These are phyloP conservation scores for Blechomonas ayalai DNA, from an alignment of 208 protist genomes.

Conservation along the genomic window DNA sequence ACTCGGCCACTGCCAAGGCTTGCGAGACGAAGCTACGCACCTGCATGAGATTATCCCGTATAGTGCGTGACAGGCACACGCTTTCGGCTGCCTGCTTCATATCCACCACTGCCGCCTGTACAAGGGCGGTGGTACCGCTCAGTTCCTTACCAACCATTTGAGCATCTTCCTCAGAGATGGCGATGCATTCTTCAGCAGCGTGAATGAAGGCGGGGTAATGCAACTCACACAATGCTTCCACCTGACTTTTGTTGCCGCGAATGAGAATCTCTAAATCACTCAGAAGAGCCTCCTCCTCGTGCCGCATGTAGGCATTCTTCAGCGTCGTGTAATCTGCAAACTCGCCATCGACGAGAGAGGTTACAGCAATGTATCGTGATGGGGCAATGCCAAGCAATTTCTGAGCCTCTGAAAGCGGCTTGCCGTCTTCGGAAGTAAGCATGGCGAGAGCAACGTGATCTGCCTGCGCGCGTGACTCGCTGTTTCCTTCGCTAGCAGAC, in stretches of 20 bases:
- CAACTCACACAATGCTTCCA: conserved; percentile 78
- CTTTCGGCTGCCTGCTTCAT: conserved; percentile 67
- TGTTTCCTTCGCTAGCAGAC: too few relatives aligned
- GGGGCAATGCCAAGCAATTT: conserved; percentile 38
- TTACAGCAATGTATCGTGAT: conserved; percentile 75
- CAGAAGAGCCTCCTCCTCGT: conserved; percentile 73
- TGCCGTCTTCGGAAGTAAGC: background rate
- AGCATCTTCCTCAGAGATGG: conserved; percentile 77
- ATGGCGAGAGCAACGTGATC: background rate
- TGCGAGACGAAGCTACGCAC: conserved; percentile 44
- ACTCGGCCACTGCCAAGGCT: conserved; percentile 57
- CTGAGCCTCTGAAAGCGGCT: background rate
- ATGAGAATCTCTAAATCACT: conserved; percentile 71
- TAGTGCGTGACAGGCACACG: conserved; percentile 52
- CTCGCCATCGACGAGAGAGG: conserved; percentile 81
- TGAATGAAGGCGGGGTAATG: conserved; percentile 86
- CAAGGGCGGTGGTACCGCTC: conserved; percentile 60
- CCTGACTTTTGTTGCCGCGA: conserved; percentile 77
- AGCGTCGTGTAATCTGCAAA: conserved; percentile 86
- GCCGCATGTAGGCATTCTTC: conserved; percentile 67
- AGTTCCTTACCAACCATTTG: conserved; percentile 82
- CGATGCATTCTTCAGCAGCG: conserved; percentile 74
- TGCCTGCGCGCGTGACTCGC: background rate
- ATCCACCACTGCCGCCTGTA: conserved; percentile 58
- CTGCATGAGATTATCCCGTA: conserved; percentile 50